Evolutionary conservation across 306 rosid species (phyloP).

Genomic region (Quercus aquifolioides): DNA sequence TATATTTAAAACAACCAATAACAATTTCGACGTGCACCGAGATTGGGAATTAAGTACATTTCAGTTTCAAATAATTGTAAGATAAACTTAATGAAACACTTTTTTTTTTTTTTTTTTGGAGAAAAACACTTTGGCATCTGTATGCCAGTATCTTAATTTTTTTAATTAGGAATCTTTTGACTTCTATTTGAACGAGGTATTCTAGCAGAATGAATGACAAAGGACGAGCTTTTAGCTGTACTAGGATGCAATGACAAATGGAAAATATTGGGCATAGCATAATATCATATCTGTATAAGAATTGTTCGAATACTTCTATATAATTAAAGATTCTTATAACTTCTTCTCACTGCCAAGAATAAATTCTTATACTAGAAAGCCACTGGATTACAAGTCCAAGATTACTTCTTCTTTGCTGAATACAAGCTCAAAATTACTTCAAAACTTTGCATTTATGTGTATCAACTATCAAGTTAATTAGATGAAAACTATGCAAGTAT

Average conservation of each 20-base stretch:
- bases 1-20: not conserved
- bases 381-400: not conserved
- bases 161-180: constrained; percentile 21
- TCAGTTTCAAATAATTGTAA: not conserved
- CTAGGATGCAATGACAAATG: not conserved
- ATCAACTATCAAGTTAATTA: not conserved
- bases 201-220: not conserved
- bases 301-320: not conserved
- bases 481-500: not conserved
- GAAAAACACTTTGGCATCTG: constrained; percentile 5
- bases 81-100: constrained; percentile 7
- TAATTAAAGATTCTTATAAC: not conserved
- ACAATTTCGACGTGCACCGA: not conserved
- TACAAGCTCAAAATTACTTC: not conserved
- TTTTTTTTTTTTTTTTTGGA: not conserved
- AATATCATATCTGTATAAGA: not conserved
- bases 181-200: constrained; percentile 12
- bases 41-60: constrained; percentile 9
- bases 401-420: too few species aligned
- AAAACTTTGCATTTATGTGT: not conserved
- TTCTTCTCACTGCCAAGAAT: not conserved
- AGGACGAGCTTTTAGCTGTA: not conserved
- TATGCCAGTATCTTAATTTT: not conserved
- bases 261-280: not conserved
- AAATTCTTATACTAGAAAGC: not conserved